phyloP scores from a whole-genome alignment of 495 filamentous ascomycete genomes.

The Aspergillus ostianus region DNA sequence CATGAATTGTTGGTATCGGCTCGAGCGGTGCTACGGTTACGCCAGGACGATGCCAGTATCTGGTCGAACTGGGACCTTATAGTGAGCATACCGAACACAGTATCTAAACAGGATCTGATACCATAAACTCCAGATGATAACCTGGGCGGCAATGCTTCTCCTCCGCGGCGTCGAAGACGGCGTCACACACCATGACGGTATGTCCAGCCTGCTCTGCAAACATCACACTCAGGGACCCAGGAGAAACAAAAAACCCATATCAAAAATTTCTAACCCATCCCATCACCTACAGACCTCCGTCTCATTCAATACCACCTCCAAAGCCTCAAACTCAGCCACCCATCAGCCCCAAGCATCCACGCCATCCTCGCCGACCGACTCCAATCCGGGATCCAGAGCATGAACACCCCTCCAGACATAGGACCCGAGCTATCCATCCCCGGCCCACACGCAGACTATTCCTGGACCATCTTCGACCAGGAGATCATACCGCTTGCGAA shows the following conservation, averaged over 20 bases:
- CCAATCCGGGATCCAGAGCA: conserved; percentile 36
- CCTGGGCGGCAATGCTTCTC: conserved; percentile 40
- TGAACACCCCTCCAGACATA: conserved; percentile 37
- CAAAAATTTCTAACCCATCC: not conserved
- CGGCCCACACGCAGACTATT: conserved; percentile 23
- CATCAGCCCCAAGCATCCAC: conserved; percentile 34
- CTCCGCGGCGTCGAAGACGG: conserved; percentile 41
- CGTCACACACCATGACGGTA: conserved; percentile 39
- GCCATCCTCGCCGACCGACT: conserved; percentile 31
- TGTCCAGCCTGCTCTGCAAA: not conserved
- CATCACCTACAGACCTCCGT: conserved; percentile 27
- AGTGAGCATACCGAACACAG: conserved; percentile 13
- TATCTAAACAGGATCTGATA: not conserved
- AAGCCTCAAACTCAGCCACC: conserved; percentile 29
- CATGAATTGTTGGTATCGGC: conserved; percentile 40
- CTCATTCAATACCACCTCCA: conserved; percentile 36
- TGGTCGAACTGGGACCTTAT: conserved; percentile 46
- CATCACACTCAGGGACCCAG: not conserved
- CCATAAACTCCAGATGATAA: conserved; percentile 31
- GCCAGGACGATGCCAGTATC: conserved; percentile 39
- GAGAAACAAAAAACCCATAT: not conserved
- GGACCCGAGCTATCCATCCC: conserved; percentile 25
- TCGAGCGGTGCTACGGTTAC: conserved; percentile 33
- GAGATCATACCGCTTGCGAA: conserved; percentile 37
- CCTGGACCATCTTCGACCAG: conserved; percentile 43